Evolutionary conservation across 495 filamentous ascomycete genomes (phyloP), one percentile per base, ranked within the genome.

Genomic region (Xylaria telfairii): DNA sequence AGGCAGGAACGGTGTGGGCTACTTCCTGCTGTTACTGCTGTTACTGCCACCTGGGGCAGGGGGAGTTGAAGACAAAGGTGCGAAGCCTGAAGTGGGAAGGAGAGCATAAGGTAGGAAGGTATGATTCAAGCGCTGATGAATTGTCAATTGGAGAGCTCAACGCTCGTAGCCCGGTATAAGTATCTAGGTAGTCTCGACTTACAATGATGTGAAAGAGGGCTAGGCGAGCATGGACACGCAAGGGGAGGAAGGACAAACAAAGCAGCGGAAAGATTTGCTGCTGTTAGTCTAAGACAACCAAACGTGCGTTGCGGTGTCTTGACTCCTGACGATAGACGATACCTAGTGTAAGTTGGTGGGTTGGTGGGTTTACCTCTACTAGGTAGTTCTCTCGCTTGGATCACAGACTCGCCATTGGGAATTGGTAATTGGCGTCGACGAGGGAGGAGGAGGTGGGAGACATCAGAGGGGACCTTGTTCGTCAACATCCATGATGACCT

Each of bases 191-290:
- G 32, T 60, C 54, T 67, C 68, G 68, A 76, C 76, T 77, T 77
- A 77, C 76, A 77, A 69, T 72, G 76, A 76, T 70, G 72, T 61
- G 72, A 76, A 76, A 68, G 57, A 66, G 30, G 34, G 19, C 32
- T 64, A 70, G 13, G 57, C n/a, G 30, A 51, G 41, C 44, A 41
- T 34, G 32, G 42, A 28, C 7, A 42, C n/a, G 19, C 32, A 13
- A 65, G 30, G 46, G 12, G 9, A 65, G 28, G 12, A 62, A 65
- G 28, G 12, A 62, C 5, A 59, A 12, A 37, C 56, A 59, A 42
- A 42, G 47, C 57, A 56, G 60, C 61, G 15, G 19, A 13, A 21
- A 54, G n/a, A 37, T 37, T 3, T 37, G 34, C 3, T 5, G 5
- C 26, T 2, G 28, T 4, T 17, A 24, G 34, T 42, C 34, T 41